Percentiles rank a stretch among this genome's conserved stretches.
Evolutionary conservation across 768 basidiomycete species (phyloP).

Genomic region (Lactarius indigo): DNA sequence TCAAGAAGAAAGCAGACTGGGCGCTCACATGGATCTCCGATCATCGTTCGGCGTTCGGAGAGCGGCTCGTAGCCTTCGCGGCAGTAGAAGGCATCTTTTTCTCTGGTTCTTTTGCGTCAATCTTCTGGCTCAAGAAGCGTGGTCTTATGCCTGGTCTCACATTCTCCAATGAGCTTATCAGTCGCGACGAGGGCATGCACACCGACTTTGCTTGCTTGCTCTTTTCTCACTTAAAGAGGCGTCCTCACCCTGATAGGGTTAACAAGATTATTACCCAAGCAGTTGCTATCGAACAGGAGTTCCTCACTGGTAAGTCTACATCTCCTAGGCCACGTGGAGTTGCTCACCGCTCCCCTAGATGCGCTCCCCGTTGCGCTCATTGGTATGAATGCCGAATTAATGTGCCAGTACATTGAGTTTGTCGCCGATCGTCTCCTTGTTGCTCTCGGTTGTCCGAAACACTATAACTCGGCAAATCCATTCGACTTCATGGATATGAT

Average conservation of each 20-base stretch:
- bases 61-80: slow-evolving; percentile 89
- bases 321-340: background rate
- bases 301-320: slow-evolving; percentile 63
- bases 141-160: slow-evolving; percentile 97
- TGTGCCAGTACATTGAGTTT: slow-evolving; percentile 90
- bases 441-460: slow-evolving; percentile 76
- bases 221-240: slow-evolving; percentile 74
- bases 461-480: slow-evolving; percentile 75
- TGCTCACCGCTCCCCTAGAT: slow-evolving; percentile 40
- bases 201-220: slow-evolving; percentile 94
- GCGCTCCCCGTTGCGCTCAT: slow-evolving; percentile 84
- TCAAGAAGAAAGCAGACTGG: slow-evolving; percentile 94
- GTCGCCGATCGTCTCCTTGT: slow-evolving; percentile 87
- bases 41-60: slow-evolving; percentile 73
- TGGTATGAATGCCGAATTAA: slow-evolving; percentile 88
- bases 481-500: slow-evolving; percentile 97
- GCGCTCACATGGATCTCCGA: slow-evolving; percentile 91
- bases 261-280: slow-evolving; percentile 73
- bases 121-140: slow-evolving; percentile 97
- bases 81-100: slow-evolving; percentile 98
- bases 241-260: slow-evolving; percentile 79
- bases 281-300: slow-evolving; percentile 82
- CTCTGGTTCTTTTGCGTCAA: slow-evolving; percentile 87
- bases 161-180: slow-evolving; percentile 96
- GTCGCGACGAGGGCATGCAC: slow-evolving; percentile 93